Base-by-base conservation (phyloP, 2,329 filamentous ascomycete species). In the Teratosphaeria nubilosa region DNA sequence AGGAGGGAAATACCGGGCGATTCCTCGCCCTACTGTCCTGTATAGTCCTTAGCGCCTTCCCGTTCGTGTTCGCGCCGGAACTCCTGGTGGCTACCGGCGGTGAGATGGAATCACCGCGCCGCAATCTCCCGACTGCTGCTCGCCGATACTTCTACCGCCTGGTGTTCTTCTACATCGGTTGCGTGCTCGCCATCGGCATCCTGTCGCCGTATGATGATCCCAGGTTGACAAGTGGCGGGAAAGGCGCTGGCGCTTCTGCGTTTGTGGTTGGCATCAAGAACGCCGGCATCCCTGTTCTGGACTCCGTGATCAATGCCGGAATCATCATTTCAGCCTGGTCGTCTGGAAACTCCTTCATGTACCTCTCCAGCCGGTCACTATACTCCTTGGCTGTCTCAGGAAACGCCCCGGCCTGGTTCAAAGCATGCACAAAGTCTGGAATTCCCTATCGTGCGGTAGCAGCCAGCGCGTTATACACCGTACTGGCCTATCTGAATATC, bases 241-340 rank as follows among this genome's bases (percentile, higher is more conserved):
- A 34, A 10, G 58, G 58, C 20, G 58, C 58, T 10, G 58, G 54
- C 7, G 48, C 50, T 9, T 53, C 50, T 5, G 50, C 58, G 22
- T 59, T 59, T 54, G 58, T 59, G 22, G 41, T 59, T 14, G 58
- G 50, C n/a, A 56, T 56, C 64, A 75, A 76, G 58, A 73, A 77
- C 57, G 77, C 76, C 2, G 77, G 78, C 3, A 80, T 81, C 59
- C 73, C 75, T 1, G 80, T 78, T 1, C 78, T 89, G 1, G 82
- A 86, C 65, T 81, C 81, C 60, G 78, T 87, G 64, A 85, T 88
- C 74, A 88, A 89, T 67, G 85, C 79, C 34, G 83, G 82, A 22
- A 82, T 88, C 64, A 75, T 88, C 55, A 84, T 86, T 16, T 86
- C 83, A 5, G 86, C 85, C 1, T 80, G 79, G 73, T 81, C 78